Percentiles rank a stretch among this genome's conserved stretches.
phyloP scores from a whole-genome alignment of 176 grass and related monocot genomes.

The Saccharum spontaneum region DNA sequence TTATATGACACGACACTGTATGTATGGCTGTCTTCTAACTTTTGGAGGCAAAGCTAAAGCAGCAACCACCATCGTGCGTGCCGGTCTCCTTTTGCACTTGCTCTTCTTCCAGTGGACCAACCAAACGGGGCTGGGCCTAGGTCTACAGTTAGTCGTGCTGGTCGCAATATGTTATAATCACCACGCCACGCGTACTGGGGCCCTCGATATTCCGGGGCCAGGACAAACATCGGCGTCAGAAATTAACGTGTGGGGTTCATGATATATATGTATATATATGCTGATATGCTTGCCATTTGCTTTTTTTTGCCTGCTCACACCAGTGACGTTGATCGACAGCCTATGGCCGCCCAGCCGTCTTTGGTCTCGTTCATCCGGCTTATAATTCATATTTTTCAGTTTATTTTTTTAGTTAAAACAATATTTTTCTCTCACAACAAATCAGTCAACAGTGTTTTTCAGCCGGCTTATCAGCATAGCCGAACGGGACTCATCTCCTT shows the following conservation, averaged over 20 bases:
- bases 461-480: too few relatives aligned
- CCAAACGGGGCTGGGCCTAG: neutral
- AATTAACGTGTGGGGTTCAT: constrained; percentile 31
- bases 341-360: constrained; percentile 14
- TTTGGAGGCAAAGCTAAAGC: neutral
- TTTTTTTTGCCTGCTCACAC: constrained; percentile 23
- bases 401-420: too few relatives aligned
- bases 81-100: neutral
- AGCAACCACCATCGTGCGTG: neutral
- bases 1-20: neutral
- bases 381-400: too few relatives aligned
- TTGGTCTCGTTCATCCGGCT: too few relatives aligned
- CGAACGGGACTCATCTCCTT: too few relatives aligned
- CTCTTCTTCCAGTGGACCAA: neutral
- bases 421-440: too few relatives aligned
- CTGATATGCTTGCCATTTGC: neutral
- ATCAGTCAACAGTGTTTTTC: too few relatives aligned
- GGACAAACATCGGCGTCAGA: constrained; percentile 14
- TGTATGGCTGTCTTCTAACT: neutral
- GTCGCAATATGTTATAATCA: neutral
- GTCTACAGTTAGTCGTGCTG: neutral
- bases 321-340: neutral
- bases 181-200: neutral
- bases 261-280: neutral
- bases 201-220: neutral